Base-by-base conservation (phyloP, 495 filamentous ascomycete genomes). In the Aspergillus egyptiacus region DNA sequence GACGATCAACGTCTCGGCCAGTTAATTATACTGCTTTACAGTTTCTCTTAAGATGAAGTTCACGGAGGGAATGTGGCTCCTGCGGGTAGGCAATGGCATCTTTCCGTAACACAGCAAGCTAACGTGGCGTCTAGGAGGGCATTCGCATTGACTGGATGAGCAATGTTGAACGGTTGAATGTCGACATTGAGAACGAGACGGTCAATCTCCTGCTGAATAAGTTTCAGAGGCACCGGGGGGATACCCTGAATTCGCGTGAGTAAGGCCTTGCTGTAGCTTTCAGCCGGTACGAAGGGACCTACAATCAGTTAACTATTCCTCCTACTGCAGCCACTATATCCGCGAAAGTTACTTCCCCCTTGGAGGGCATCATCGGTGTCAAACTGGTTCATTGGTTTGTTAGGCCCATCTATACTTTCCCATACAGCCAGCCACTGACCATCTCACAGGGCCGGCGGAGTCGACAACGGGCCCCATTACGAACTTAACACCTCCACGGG, bases 361-460 rank as follows among this genome's bases (percentile, higher is more conserved):
- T 73, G 33, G 79, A 81, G 38, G 81, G 81, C 37, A 70, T 81
- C 14, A 74, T 84, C 44, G 79, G 80, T 5, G 71, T 83, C 35
- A 81, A 82, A 45, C 69, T 78, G 6, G 79, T 79, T 0, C 83
- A 89, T 56, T 86, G 83, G 79, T 72, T 69, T 32, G 80, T 75
- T 28, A 66, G 67, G n/a, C 55, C 28, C 13, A 31, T 15, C 15
- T 34, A 14, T 40, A 27, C 11, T 10, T 10, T 23, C 33, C 36
- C 2, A 24, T 0, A 32, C 3, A 27, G 10, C 2, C 22, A 43
- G 5, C 2, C 0, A 14, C 14, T 51, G 6, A 51, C 25, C 38
- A 24, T 24, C 20, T 37, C 27, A 25, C 19, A 72, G 69, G 69
- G 69, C 63, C 20, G 69, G 69, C 20, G 46, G 63, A 47, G 44